phyloP scores from a whole-genome alignment of 1,139 yeast species.

The Spathaspora sp. region DNA sequence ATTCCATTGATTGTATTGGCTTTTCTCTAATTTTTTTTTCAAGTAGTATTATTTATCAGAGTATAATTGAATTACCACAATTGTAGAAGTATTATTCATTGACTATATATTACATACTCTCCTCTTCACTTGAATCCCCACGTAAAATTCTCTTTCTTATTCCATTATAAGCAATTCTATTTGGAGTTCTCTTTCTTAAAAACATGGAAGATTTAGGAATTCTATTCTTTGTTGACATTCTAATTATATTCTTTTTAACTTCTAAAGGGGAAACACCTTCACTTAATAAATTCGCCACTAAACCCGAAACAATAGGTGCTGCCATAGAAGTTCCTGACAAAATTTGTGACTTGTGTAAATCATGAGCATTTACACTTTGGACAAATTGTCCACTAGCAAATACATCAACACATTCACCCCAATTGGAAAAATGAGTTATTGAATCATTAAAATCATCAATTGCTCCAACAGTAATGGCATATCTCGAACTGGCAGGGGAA shows the following conservation, averaged over 20 bases:
- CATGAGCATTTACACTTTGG: conserved; percentile 38
- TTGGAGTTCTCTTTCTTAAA: conserved; percentile 36
- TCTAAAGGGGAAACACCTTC: conserved; percentile 50
- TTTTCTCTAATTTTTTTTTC: too few species aligned
- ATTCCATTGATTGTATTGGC: too few species aligned
- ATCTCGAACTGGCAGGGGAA: conserved; percentile 75
- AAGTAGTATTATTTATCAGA: too few species aligned
- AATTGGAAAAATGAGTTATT: conserved; percentile 75
- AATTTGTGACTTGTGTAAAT: conserved; percentile 29
- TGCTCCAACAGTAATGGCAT: conserved; percentile 84
- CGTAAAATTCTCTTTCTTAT: not conserved
- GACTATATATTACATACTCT: not conserved
- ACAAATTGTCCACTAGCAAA: conserved; percentile 80
- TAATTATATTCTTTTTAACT: conserved; percentile 40
- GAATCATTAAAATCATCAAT: conserved; percentile 69
- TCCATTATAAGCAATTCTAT: conserved; percentile 31
- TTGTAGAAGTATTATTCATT: too few species aligned
- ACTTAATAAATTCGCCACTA: conserved; percentile 62
- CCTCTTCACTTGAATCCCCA: not conserved
- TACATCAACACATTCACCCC: conserved; percentile 86
- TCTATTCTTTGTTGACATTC: conserved; percentile 30
- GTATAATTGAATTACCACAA: too few species aligned
- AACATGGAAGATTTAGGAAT: conserved; percentile 35
- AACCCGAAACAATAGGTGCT: conserved; percentile 76
- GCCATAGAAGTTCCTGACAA: conserved; percentile 91